Base-by-base conservation (phyloP, 2,329 filamentous ascomycete genomes). In the Verticillium klebahnii region DNA sequence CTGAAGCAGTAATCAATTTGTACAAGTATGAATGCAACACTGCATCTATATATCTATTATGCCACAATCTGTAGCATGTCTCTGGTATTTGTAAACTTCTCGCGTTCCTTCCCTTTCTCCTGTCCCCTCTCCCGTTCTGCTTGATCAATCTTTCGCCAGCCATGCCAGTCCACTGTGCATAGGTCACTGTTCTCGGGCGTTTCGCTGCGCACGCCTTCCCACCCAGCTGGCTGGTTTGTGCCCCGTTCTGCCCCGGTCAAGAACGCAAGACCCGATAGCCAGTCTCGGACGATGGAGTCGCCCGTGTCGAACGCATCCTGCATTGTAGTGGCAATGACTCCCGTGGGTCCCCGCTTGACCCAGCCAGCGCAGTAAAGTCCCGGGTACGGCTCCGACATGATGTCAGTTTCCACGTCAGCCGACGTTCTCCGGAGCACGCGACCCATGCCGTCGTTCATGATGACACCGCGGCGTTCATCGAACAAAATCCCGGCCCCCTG, bases 241-340 rank as follows among this genome's bases (percentile, higher is more conserved):
- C 45, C 5, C 45, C 9, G 19, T 23, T 14, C 45, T 14, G 23
- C 45, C 23, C 8, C 45, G 23, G 19, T 57, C 1, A 83, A 69
- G 60, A 86, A 85, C 1, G 70, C 65, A 1, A 67, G 69, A 2
- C 75, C 75, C 1, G 76, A 71, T 17, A 72, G 67, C 89, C 92
- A 94, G 71, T 99, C 95, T n/a, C 84, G 78, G 0, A 85, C 85
- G 65, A 99, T 90, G 2, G 89, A 87, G 71, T 97, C 93, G 1
- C 88, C 95, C 0, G 93, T 97, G 9, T 85, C 84, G 70, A 98
- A 99, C 0, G 95, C 94, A 73, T 99, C 95, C 63, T 90, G 86
- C 92, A 99, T 96, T 0, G 95, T 99, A 34, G 89, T 93, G 1
- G 94, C 94, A 73, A 99, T 99, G 3, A 98, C 93, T 2, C 95